A percentile compares a stretch with the other conserved stretches of the same genome.
Conservation (phyloP, 2,329 filamentous ascomycete genomes). For the Sclerotinia minor region DNA sequence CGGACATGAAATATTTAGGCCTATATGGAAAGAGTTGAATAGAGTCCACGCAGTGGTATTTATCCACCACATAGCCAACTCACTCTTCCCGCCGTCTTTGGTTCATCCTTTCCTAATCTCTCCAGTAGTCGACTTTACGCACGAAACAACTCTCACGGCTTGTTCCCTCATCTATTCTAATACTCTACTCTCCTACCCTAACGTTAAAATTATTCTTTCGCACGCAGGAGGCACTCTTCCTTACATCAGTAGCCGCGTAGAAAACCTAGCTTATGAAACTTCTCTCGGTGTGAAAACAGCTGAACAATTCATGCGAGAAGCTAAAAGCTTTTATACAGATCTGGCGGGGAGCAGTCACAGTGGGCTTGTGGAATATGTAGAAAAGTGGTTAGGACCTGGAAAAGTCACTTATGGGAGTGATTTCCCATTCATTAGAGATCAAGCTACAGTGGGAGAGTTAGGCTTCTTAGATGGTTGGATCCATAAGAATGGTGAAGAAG, state of each 20-base stretch:
- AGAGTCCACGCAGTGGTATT: conserved; percentile 4
- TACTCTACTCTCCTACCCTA: conserved; percentile 39
- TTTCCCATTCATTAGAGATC: not conserved
- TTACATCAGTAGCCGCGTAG: conserved; percentile 28
- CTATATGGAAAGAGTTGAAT: conserved; percentile 19
- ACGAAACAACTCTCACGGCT: conserved; percentile 49
- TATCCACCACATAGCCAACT: conserved; percentile 4
- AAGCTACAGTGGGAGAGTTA: not conserved
- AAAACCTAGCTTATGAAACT: not conserved
- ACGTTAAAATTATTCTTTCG: conserved; percentile 50
- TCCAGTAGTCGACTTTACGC: conserved; percentile 49
- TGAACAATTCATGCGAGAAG: conserved; percentile 7
- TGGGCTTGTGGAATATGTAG: not conserved
- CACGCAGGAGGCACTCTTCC: conserved; percentile 47
- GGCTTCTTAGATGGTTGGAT: not conserved
- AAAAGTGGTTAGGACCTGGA: not conserved
- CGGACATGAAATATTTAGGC: conserved; percentile 1
- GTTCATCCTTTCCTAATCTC: conserved; percentile 34
- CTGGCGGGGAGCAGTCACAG: not conserved
- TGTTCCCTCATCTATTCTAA: conserved; percentile 46
- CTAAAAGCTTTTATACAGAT: conserved; percentile 5
- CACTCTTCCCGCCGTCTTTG: too few relatives aligned
- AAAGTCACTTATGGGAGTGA: conserved; percentile 9
- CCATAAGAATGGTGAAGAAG: not conserved
- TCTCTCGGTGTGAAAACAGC: not conserved